phyloP scores from a whole-genome alignment of 2,329 filamentous ascomycete genomes.

The Sordariomycetes sp. region DNA sequence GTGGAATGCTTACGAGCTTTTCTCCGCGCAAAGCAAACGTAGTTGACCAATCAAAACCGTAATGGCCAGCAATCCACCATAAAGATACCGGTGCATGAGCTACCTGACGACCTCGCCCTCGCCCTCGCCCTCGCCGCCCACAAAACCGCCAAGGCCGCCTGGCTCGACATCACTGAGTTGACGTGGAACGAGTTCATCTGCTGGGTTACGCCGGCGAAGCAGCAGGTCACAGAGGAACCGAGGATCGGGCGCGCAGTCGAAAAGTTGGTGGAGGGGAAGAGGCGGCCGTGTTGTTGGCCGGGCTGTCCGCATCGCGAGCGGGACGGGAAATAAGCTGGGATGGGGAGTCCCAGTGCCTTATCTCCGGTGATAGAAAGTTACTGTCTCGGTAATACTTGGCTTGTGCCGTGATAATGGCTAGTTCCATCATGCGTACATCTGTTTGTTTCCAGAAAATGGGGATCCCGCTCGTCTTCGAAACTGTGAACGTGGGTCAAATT shows the following conservation, averaged over 20 bases:
- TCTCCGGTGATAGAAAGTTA: too few relatives aligned
- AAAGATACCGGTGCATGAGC: constrained; percentile 3
- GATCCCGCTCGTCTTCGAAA: too few relatives aligned
- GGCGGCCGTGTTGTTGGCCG: constrained; percentile 3
- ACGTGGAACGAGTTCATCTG: constrained; percentile 8
- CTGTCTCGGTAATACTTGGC: too few relatives aligned
- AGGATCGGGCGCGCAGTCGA: constrained; percentile 7
- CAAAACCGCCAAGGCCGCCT: constrained; percentile 4
- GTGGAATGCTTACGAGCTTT: too few relatives aligned
- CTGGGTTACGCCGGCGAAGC: constrained; percentile 7
- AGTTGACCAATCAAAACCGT: too few relatives aligned
- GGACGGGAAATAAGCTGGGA: background rate
- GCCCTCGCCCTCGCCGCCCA: constrained; percentile 2
- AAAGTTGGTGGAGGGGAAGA: constrained; percentile 5
- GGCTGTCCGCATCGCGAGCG: constrained; percentile 2
- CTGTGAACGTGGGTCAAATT: too few relatives aligned
- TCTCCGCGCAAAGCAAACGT: too few relatives aligned
- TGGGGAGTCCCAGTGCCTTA: too few relatives aligned
- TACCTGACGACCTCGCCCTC: constrained; percentile 4
- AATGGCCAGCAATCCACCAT: too few relatives aligned
- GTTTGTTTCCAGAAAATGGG: too few relatives aligned
- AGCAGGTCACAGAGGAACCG: constrained; percentile 6
- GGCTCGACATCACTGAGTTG: constrained; percentile 7
- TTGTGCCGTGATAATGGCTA: too few relatives aligned
- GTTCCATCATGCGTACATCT: too few relatives aligned